Base-by-base conservation (phyloP, 805 yeast species). In the Maudiozyma pseudohumilis region DNA sequence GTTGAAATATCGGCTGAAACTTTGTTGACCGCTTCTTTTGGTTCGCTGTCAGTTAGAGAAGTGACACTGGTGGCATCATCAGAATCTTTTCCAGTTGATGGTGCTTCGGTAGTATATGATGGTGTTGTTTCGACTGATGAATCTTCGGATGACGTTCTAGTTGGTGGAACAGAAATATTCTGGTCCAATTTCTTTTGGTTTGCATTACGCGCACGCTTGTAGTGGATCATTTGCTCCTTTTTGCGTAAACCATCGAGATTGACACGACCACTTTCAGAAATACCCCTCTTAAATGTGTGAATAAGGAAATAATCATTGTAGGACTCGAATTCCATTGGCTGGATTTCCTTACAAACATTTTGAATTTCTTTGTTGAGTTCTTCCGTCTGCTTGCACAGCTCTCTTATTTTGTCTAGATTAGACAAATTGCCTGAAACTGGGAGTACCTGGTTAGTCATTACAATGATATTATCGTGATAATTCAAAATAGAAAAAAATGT, bases 301-400 rank as follows among this genome's bases (percentile, higher is more conserved):
- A 60, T 42, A 2, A 48, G 18, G 39, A 45, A 57, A 40, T 45
- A 59, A 18, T 59, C 60, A 24, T 44, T 42, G 35, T 60, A 60
- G 4, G 63, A 51, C 43, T 60, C 64, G 42, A 59, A 60, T 33
- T 60, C 64, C 16, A 49, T 26, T 3, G 59, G 60, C 17, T 39
- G 33, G 3, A 58, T 38, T 1, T 33, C 29, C 9, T 36, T 35
- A 2, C 42, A 40, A 11, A 56, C 34, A 25, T 41, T 41, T 23
- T 35, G 29, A 7, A 39, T 27, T 30, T 40, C 46, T 15, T 46
- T 27, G 4, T 29, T 35, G n/a, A 48, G 11, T 26, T 36, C 38
- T 17, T 37, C 34, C 21, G 45, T 35, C 12, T 35, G 23, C 12
- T 39, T 25, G 9, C 40, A 29, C 18, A 41, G 34, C n/a, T 39